phyloP scores from a whole-genome alignment of 1,139 yeast species.

The Nakaseomyces bracarensis region DNA sequence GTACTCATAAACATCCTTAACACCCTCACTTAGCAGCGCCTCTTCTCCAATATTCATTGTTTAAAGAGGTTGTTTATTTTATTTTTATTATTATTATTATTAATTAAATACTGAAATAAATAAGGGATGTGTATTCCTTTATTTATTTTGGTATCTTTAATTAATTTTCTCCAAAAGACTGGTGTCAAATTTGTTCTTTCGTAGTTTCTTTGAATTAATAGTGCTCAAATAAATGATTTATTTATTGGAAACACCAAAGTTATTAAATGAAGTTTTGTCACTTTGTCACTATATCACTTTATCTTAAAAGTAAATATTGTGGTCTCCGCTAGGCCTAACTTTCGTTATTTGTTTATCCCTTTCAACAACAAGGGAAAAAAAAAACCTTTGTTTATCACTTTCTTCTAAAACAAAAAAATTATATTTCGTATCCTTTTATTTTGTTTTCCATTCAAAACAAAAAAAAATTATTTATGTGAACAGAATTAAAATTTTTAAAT shows the following conservation, averaged over 20 bases:
- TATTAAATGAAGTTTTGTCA: neutral
- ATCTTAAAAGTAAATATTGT: constrained; percentile 1
- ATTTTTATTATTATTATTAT: neutral
- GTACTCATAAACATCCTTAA: constrained; percentile 23
- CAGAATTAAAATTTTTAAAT: too few relatives aligned
- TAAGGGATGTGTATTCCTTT: too few relatives aligned
- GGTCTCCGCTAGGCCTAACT: neutral
- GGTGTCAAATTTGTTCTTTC: too few relatives aligned
- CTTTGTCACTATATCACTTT: constrained; percentile 7
- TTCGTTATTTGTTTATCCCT: constrained; percentile 5
- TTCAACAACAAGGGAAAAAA: neutral
- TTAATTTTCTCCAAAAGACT: too few relatives aligned
- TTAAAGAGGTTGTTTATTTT: neutral
- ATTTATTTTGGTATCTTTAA: too few relatives aligned
- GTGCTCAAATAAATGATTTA: neutral
- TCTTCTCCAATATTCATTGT: constrained; percentile 1
- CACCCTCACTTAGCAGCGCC: constrained; percentile 5
- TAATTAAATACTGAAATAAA: too few relatives aligned
- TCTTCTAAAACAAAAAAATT: constrained; percentile 1
- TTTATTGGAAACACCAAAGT: neutral
- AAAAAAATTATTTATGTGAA: neutral
- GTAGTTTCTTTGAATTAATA: too few relatives aligned
- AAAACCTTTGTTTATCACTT: constrained; percentile 4
- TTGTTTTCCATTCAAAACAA: too few relatives aligned
- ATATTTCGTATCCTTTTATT: constrained; percentile 5